These are phyloP conservation scores for Trichoderma virens DNA, from an alignment of 495 filamentous ascomycete species.

Conservation along the genomic window DNA sequence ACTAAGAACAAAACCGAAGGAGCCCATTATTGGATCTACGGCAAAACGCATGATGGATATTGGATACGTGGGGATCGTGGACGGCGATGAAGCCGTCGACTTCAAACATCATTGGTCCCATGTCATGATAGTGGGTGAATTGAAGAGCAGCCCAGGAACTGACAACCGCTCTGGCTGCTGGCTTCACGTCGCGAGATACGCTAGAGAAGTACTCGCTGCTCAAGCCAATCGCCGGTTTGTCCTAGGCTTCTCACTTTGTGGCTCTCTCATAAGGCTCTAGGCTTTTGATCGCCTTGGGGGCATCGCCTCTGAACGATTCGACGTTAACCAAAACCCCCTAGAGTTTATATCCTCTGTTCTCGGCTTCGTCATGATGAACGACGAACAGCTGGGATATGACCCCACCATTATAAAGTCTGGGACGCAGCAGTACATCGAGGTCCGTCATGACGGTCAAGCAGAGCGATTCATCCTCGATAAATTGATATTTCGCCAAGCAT, in stretches of 20 bases:
- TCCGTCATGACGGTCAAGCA: constrained; percentile 25
- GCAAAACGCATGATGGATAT: constrained; percentile 35
- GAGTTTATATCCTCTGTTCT: constrained; percentile 28
- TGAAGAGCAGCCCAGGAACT: constrained; percentile 26
- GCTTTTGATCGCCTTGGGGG: constrained; percentile 30
- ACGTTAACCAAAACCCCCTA: constrained; percentile 30
- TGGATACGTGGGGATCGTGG: constrained; percentile 25
- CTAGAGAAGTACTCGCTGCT: constrained; percentile 25
- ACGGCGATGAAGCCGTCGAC: constrained; percentile 14
- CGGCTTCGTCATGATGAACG: constrained; percentile 28
- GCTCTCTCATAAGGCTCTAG: constrained; percentile 23
- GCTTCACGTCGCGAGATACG: constrained; percentile 25
- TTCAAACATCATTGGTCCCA: constrained; percentile 21
- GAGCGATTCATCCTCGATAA: constrained; percentile 39
- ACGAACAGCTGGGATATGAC: constrained; percentile 33
- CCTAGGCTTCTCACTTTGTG: constrained; percentile 29
- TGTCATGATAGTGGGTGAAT: constrained; percentile 25
- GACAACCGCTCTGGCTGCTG: constrained; percentile 19
- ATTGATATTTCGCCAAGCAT: constrained; percentile 29
- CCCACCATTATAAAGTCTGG: constrained; percentile 26
- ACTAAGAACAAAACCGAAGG: constrained; percentile 25
- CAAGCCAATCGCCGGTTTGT: constrained; percentile 29
- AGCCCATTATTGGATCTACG: constrained; percentile 30
- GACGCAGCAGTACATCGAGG: constrained; percentile 24
- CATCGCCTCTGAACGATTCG: constrained; percentile 28